Evolutionary conservation across 495 filamentous ascomycete genomes (phyloP).

Genomic region (Massariosphaeria phaeospora): DNA sequence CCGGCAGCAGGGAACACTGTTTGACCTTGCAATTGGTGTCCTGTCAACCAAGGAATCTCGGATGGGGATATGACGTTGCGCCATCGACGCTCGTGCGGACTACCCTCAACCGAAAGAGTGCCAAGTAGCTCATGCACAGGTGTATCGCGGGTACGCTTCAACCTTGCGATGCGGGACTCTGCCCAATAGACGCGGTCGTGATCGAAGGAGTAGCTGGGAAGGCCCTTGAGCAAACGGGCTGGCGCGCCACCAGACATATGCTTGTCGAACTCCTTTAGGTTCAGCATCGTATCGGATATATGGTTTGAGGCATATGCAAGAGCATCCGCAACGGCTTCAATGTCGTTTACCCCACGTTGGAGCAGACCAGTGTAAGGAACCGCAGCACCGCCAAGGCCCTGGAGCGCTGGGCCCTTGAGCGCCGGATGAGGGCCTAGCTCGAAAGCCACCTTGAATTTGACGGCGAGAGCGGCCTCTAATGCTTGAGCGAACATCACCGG

Average conservation of each 20-base stretch:
- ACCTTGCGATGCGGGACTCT: neutral
- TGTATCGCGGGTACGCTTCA: neutral
- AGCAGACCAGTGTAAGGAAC: slow-evolving; percentile 8
- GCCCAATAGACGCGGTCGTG: neutral
- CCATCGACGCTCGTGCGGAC: neutral
- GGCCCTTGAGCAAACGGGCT: neutral
- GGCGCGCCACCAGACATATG: neutral
- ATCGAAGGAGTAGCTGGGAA: slow-evolving; percentile 8
- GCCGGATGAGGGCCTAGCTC: slow-evolving; percentile 40
- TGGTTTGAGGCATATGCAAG: slow-evolving; percentile 5
- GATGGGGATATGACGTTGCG: neutral
- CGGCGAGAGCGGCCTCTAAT: slow-evolving; percentile 25
- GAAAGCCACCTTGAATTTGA: slow-evolving; percentile 16
- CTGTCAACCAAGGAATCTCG: slow-evolving; percentile 44
- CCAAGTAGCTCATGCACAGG: slow-evolving; percentile 6
- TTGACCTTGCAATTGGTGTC: slow-evolving; percentile 44
- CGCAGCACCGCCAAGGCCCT: slow-evolving; percentile 8
- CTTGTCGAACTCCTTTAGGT: neutral
- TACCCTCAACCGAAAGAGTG: neutral
- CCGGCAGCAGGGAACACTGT: slow-evolving; percentile 23
- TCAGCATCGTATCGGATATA: neutral
- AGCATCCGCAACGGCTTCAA: neutral
- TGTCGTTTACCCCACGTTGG: slow-evolving; percentile 3
- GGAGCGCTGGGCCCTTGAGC: slow-evolving; percentile 35
- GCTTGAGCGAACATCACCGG: slow-evolving; percentile 52